Percentiles rank a stretch among this genome's conserved stretches.
These are phyloP conservation scores for Osmanthus fragrans DNA, from an alignment of 257 asterid genomes.

Conservation along the genomic window DNA sequence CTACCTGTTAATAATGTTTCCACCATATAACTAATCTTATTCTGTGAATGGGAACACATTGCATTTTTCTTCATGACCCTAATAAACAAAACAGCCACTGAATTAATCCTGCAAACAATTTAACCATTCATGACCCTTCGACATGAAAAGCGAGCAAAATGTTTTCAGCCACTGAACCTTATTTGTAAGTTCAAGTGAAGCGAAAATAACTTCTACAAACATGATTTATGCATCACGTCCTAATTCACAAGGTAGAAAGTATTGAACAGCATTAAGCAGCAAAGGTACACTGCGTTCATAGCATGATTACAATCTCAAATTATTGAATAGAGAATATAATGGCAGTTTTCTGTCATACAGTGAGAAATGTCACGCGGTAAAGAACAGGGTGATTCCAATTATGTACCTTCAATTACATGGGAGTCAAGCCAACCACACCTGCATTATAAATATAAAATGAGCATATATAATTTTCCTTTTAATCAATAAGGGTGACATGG, in stretches of 20 bases:
- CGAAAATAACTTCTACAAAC: neutral
- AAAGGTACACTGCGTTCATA: constrained; percentile 1
- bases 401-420: constrained; percentile 37
- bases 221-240: neutral
- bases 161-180: no score
- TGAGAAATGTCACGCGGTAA: neutral
- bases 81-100: constrained; percentile 9
- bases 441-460: constrained; percentile 11
- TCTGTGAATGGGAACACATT: no score
- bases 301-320: constrained; percentile 10
- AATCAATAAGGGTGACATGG: neutral
- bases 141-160: no score
- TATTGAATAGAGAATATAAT: constrained; percentile 13
- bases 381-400: neutral
- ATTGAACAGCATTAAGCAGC: neutral
- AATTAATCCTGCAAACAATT: neutral
- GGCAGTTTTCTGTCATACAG: constrained; percentile 10
- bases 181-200: neutral
- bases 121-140: no score
- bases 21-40: no score
- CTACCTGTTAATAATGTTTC: no score
- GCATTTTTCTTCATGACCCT: no score
- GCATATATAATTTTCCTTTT: neutral
- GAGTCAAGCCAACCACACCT: constrained; percentile 93
- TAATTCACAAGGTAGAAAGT: neutral